phyloP scores from a whole-genome alignment of 2,329 filamentous ascomycete species.

The Beauveria australis region DNA sequence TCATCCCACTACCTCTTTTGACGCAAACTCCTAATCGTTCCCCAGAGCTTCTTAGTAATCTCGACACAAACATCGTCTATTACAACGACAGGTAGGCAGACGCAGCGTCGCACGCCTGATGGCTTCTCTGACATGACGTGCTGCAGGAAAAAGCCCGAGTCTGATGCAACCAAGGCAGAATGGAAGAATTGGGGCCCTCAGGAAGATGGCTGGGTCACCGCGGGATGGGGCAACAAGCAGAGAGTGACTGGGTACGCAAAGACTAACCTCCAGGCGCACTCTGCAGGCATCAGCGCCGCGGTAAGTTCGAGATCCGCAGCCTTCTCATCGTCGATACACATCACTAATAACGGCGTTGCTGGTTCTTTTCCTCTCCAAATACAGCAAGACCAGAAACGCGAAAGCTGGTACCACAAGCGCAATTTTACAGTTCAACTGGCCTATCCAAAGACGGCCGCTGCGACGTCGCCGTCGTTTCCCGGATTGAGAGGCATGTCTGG shows the following conservation, averaged over 20 bases:
- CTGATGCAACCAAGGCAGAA: background rate
- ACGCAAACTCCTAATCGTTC: background rate
- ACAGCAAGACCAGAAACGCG: background rate
- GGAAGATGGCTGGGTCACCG: background rate
- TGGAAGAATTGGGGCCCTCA: background rate
- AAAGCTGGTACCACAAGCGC: background rate
- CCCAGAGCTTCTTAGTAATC: background rate
- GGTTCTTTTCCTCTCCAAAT: background rate
- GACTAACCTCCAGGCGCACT: background rate
- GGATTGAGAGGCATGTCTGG: background rate
- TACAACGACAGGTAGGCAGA: background rate
- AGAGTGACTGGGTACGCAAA: background rate
- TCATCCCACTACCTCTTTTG: background rate
- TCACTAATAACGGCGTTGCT: background rate
- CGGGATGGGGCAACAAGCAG: background rate
- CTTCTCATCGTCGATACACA: background rate
- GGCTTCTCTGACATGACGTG: background rate
- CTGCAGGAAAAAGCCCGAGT: background rate
- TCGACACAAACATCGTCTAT: background rate
- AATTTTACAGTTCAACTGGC: background rate
- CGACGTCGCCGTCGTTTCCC: background rate
- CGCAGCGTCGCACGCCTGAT: background rate
- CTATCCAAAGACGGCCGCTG: background rate
- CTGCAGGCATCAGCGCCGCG: background rate
- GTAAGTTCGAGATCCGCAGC: background rate